Evolutionary conservation across 2,329 filamentous ascomycete genomes (phyloP), one percentile per base, ranked within the genome.

Genomic region (Ceratocystis huliohia): DNA sequence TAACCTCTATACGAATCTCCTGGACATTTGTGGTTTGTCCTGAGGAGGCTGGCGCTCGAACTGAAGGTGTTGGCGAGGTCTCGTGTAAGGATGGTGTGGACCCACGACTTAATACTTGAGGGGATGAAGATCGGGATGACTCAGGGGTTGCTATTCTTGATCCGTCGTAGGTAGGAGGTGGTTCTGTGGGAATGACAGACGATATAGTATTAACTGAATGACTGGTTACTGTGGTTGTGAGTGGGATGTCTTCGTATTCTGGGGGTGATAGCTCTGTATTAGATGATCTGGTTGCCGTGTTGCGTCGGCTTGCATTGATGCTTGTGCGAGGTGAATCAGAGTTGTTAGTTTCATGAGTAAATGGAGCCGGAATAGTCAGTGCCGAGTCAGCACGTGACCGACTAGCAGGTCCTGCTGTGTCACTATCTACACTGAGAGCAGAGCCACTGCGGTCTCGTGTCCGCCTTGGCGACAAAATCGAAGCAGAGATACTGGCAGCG

Each of bases 401-500:
- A 78, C 17, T 28, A 33, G 33, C 50, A n/a, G 76, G 75, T 4
- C 79, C 69, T 7, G 22, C 61, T 10, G 28, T 74, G 64, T 78
- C 78, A 66, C 78, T 79, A 6, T 79, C 77, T 68, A 84, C 76
- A 72, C 81, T 84, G n/a, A 83, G 71, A 17, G 82, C 76, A 1
- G 84, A 85, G 70, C 79, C 81, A 71, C 81, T 83, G 25, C 75
- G 75, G 44, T 78, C 77, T 65, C 82, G 77, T 1, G 74, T 74
- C 69, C 81, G 78, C 2, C 53, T 45, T 7, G 65, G 65, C 6
- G 67, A 65, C 57, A 72, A 73, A 69, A 73, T 73, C 68, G 75
- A 75, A 71, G 70, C 69, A 28, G 76, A 75, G 57, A 89, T 87
- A 70, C 82, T 86, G 1, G 87, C 88, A 1, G 87, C 85, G 69